A percentile compares a stretch with the other conserved stretches of the same genome.
Conservation (phyloP, 2,329 filamentous ascomycete genomes). For the Clathrospora elynae region DNA sequence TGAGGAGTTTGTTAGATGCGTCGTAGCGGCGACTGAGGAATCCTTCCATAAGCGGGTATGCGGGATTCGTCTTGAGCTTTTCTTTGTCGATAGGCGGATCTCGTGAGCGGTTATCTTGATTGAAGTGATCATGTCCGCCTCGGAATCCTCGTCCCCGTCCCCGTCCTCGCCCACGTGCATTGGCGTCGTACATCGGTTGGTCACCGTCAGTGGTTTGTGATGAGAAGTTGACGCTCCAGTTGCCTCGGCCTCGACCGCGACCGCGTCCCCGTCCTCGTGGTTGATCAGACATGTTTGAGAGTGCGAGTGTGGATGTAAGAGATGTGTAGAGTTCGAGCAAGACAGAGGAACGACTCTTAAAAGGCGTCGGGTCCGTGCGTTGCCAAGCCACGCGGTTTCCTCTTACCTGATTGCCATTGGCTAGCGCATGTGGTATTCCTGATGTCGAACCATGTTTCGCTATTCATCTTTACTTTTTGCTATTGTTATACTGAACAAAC, state of each 20-base stretch:
- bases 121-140: slow-evolving; percentile 19
- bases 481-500: not conserved
- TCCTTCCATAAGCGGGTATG: slow-evolving; percentile 68
- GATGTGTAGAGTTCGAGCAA: slow-evolving; percentile 2
- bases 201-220: slow-evolving; percentile 15
- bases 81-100: slow-evolving; percentile 66
- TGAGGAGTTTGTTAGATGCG: slow-evolving; percentile 71
- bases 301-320: not conserved
- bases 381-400: slow-evolving; percentile 16
- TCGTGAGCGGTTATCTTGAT: slow-evolving; percentile 61
- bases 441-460: slow-evolving; percentile 5
- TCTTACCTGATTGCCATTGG: slow-evolving; percentile 8
- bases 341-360: slow-evolving; percentile 7
- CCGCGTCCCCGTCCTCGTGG: slow-evolving; percentile 29
- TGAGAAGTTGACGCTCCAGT: slow-evolving; percentile 10
- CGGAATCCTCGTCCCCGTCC: slow-evolving; percentile 23
- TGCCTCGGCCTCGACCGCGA: slow-evolving; percentile 19
- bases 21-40: slow-evolving; percentile 80
- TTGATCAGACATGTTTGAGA: slow-evolving; percentile 12
- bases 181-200: slow-evolving; percentile 21
- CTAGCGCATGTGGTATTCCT: not conserved
- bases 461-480: not conserved
- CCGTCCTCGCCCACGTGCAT: slow-evolving; percentile 23
- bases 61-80: slow-evolving; percentile 20
- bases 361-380: slow-evolving; percentile 15